Conservation (phyloP, 495 filamentous ascomycete species). For the Neurospora sp. region DNA sequence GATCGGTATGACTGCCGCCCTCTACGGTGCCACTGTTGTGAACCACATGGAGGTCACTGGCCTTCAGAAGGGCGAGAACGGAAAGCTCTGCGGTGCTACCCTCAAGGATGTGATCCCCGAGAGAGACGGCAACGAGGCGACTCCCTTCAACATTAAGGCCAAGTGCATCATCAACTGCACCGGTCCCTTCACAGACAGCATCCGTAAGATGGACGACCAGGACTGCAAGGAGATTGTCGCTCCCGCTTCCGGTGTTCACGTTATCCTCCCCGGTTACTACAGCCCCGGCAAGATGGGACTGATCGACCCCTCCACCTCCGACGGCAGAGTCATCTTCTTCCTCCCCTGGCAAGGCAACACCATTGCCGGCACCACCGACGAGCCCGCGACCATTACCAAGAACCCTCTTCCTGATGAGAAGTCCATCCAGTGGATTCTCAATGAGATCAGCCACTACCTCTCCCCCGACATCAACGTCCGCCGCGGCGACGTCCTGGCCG, state of each 20-base stretch:
- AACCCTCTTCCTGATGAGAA: constrained; percentile 84
- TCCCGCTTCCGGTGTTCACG: constrained; percentile 86
- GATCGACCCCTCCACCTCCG: constrained; percentile 88
- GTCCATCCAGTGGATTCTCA: constrained; percentile 94
- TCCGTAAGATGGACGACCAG: constrained; percentile 79
- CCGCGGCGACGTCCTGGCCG: constrained; percentile 87
- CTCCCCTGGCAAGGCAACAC: constrained; percentile 99
- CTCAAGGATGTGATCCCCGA: constrained; percentile 66
- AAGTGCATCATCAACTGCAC: constrained; percentile 96
- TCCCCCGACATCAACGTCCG: constrained; percentile 90
- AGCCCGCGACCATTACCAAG: constrained; percentile 65
- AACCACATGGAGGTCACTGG: constrained; percentile 88
- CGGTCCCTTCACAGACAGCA: constrained; percentile 87
- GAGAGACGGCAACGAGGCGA: constrained; percentile 32
- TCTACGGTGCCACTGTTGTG: constrained; percentile 86
- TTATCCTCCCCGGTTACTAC: constrained; percentile 93
- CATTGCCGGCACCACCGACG: constrained; percentile 93
- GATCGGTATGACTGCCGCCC: constrained; percentile 85
- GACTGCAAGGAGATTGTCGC: constrained; percentile 77
- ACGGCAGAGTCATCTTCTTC: constrained; percentile 98
- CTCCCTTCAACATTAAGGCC: constrained; percentile 67
- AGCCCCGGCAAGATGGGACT: constrained; percentile 92
- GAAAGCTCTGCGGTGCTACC: constrained; percentile 68
- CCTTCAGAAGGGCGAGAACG: constrained; percentile 68
- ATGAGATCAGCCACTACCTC: constrained; percentile 81